phyloP scores from a whole-genome alignment of 352 stramenopile species.

The Pythium coloratum region DNA sequence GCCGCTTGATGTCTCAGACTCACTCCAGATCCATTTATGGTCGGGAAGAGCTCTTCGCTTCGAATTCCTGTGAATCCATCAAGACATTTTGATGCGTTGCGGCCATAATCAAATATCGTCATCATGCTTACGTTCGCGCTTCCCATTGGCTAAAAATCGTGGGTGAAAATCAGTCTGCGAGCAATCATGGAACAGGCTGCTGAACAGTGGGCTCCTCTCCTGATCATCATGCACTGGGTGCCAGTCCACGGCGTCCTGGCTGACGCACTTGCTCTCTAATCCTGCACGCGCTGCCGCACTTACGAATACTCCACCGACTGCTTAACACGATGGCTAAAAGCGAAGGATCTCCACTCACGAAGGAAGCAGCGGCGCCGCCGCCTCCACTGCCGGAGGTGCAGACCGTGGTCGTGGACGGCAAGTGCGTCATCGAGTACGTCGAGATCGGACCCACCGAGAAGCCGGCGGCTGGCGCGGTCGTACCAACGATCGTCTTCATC shows the following conservation, averaged over 20 bases:
- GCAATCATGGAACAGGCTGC: too few relatives aligned
- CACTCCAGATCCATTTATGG: too few relatives aligned
- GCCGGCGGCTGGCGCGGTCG: too few relatives aligned
- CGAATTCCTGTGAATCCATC: too few relatives aligned
- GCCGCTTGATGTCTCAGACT: too few relatives aligned
- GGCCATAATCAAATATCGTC: background rate
- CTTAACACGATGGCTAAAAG: background rate
- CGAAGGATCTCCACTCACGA: background rate
- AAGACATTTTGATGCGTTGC: too few relatives aligned
- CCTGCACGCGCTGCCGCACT: background rate
- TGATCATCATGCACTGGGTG: too few relatives aligned
- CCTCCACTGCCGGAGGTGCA: background rate
- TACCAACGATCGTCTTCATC: slow-evolving; percentile 21
- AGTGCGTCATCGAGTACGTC: slow-evolving; percentile 13
- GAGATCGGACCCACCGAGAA: background rate
- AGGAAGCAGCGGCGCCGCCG: background rate
- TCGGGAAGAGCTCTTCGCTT: too few relatives aligned
- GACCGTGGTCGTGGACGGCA: slow-evolving; percentile 8
- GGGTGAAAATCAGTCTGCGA: background rate
- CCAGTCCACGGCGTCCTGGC: too few relatives aligned
- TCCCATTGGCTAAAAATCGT: background rate
- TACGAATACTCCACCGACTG: background rate
- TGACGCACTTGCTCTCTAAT: background rate
- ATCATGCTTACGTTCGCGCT: background rate
- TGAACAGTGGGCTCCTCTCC: too few relatives aligned